Conservation (phyloP, 331 rosid genomes). For the Acacia pycnantha region DNA sequence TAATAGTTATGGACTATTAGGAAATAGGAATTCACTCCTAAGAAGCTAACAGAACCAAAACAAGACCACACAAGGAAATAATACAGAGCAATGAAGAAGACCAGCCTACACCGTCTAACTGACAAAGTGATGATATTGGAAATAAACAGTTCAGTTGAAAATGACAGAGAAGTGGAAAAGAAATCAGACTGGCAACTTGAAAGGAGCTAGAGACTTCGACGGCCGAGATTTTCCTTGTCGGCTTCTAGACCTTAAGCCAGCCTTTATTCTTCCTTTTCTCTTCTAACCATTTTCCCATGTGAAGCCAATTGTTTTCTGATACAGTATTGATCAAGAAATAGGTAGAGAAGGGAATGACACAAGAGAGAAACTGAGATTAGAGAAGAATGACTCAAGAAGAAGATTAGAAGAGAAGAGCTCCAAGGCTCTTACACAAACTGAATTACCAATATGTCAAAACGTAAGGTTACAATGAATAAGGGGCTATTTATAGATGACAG, state of each 20-base stretch:
- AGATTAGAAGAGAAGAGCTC: too few relatives aligned
- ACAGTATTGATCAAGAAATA: too few relatives aligned
- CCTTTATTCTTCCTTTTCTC: background rate
- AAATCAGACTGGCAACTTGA: background rate
- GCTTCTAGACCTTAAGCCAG: background rate
- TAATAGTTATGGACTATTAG: background rate
- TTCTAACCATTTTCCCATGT: background rate
- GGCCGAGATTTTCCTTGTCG: background rate
- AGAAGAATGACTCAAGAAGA: too few relatives aligned
- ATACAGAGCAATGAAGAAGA: background rate
- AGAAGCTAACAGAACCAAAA: background rate
- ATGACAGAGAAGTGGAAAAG: background rate
- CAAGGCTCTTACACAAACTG: too few relatives aligned
- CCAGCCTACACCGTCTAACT: background rate
- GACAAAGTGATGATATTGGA: background rate
- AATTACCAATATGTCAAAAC: too few relatives aligned
- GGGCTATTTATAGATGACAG: too few relatives aligned
- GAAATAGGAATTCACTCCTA: background rate
- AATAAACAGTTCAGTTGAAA: background rate
- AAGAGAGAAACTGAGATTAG: too few relatives aligned
- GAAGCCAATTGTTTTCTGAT: background rate
- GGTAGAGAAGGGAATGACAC: too few relatives aligned
- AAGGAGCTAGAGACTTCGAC: background rate
- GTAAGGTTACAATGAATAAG: too few relatives aligned
- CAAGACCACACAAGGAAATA: background rate